Evolutionary conservation across 73 alveolate species (phyloP), one percentile per base, ranked within the genome.

Genomic region (Tetrahymena borealis): DNA sequence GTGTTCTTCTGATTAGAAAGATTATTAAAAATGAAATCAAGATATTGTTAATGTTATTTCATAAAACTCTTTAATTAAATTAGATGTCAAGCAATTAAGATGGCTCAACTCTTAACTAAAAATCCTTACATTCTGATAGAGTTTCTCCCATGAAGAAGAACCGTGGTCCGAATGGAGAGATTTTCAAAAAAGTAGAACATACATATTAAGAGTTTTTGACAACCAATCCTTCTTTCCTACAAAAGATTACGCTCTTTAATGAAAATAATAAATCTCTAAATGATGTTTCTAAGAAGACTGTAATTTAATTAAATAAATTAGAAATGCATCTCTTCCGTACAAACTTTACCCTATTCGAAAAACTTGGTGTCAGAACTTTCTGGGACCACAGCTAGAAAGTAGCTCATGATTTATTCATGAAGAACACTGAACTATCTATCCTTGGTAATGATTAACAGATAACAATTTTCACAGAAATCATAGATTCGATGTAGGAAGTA

Each of bases 401-500:
- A 35, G 35, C 37, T 39, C 93, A 60, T 24, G 95, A 93, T 85
- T 93, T 93, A 79, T 93, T 93, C 38, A 93, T 79, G 78, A 93
- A 90, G 28, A 91, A 92, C 33, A 93, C 90, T 31, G 91, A 93
- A 40, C 39, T 93, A 4, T 79, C 95, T 13, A 92, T 93, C 33
- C 40, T 93, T 15, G 95, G 95, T n/a, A 60, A 91, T 5, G 79
- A 41, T 12, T 40, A 93, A 41, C 40, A 93, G 38, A 93, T 85
- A 3, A 36, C 90, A 7, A 85, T 93, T 9, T 93, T 93, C 78
- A 79, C 93, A 78, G 39, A 42, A 39, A 42, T 93, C 4, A 40
- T 93, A 16, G 31, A 38, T 11, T 78, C 78, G 78, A 90, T 93
- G 31, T 91, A 93, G 91, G 78, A 39, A 32, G 91, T 93, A 4